A percentile compares a stretch with the other conserved stretches of the same genome.
phyloP scores from a whole-genome alignment of 768 basidiomycete species.

The Boletus reticuloceps region DNA sequence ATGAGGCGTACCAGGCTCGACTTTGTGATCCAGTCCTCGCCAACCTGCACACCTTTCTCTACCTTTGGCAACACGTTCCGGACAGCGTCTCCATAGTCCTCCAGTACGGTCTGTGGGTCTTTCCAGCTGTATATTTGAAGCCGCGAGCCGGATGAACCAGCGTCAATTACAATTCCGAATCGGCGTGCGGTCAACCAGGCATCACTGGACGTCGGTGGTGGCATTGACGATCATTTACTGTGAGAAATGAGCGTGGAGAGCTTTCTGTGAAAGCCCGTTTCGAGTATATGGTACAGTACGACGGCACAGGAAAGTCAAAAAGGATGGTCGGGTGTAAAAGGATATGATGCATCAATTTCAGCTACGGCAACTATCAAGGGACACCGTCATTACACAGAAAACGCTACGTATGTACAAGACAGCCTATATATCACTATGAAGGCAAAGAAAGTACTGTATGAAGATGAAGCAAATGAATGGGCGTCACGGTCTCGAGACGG shows the following conservation, averaged over 20 bases:
- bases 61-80: slow-evolving; percentile 71
- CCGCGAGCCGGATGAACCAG: slow-evolving; percentile 95
- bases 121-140: slow-evolving; percentile 97
- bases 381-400: background rate
- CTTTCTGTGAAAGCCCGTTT: slow-evolving; percentile 19
- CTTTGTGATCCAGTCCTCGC: slow-evolving; percentile 89
- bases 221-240: slow-evolving; percentile 50
- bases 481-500: slow-evolving; percentile 18
- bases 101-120: slow-evolving; percentile 64
- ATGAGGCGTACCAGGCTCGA: slow-evolving; percentile 78
- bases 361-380: too few species aligned
- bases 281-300: slow-evolving; percentile 11
- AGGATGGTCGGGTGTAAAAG: background rate
- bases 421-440: background rate
- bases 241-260: slow-evolving; percentile 22
- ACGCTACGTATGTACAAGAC: slow-evolving; percentile 1
- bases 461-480: slow-evolving; percentile 4
- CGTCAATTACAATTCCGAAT: slow-evolving; percentile 96
- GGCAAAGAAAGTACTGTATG: background rate
- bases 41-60: slow-evolving; percentile 82
- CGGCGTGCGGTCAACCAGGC: slow-evolving; percentile 77
- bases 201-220: slow-evolving; percentile 67
- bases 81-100: slow-evolving; percentile 48
- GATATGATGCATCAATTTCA: background rate
- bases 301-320: background rate